Evolutionary conservation across 129 eudicot species (phyloP), one percentile per base, ranked within the genome.

Genomic region (Calendula officinalis): DNA sequence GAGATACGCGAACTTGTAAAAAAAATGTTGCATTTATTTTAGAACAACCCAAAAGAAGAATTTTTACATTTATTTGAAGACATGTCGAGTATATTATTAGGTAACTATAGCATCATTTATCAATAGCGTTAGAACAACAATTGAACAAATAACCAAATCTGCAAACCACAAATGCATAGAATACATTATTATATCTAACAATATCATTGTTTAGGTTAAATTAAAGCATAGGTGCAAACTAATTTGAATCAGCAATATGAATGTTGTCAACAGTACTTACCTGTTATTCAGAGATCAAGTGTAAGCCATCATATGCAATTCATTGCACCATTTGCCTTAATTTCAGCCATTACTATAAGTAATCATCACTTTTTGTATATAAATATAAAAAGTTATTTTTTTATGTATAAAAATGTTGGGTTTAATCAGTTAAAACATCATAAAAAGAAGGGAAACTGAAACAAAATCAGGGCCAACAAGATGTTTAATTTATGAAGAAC

Each of bases 231-330:
- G 72, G 72, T 52, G 63, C 84, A 79, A 75, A 65, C 60, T 5
- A 10, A 51, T 3, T 22, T 33, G 84, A 80, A 80, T 80, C 84
- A 80, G 80, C 84, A 60, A 66, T 27, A 35, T 65, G 8, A 75
- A 69, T 6, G 3, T 74, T 80, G 71, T 80, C 84, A 70, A 80
- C 84, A 80, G 77, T 44, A 79, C 77, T 79, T 74, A 79, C 84
- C 84, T 79, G 77, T 62, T 50, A 50, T 79, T 79, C 84, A 79
- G 77, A 74, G 84, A 79, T 79, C 84, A 79, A 79, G 84, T 75
- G 84, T 74, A 79, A 69, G 80, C 80, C 80, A 79, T 79, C 84
- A 79, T 79, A 47, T 79, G 84, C 80, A 54, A 45, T 46, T 70
- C 59, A 22, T 74, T 69, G 83, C 83, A 79, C 84, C 84, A 56